Evolutionary conservation across 129 eudicot species (phyloP), one percentile per base, ranked within the genome.

Genomic region (Lonicera japonica): DNA sequence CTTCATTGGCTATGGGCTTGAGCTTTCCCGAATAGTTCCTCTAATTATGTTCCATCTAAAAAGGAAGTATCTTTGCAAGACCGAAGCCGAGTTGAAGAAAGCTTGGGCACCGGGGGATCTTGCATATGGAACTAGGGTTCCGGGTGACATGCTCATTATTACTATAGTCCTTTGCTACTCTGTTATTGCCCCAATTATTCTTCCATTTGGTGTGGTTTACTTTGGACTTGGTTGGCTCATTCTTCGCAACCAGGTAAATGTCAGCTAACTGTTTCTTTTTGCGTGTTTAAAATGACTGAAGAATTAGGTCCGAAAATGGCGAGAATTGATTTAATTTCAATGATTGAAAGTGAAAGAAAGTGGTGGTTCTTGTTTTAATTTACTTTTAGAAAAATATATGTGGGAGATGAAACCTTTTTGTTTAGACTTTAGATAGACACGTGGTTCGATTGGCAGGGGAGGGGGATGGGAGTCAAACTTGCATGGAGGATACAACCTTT

Each of bases 211-310:
- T 8, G 99, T 83, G 5, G 17, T 82, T 10, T 94, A 94, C 85
- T 94, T 94, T 25, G 99, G 87, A 52, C 63, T 94, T 46, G 99
- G 96, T 62, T 94, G 99, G 99, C 89, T 94, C 0, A 66, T 94
- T 64, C 86, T 80, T 15, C 78, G 96, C 12, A 94, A 94, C 76
- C 96, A 94, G 99, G 99, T 87, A 54, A 29, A 62, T 15, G 57
- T 5, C 36, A 11, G 8, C 38, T 61, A 3, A 50, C 55, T 50
- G 20, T 14, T 16, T 45, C 6, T 45, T 45, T 50, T 50, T 3
- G 21, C 18, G 9, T 8, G 6, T 14, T 50, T 50, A 50, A 17
- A 15, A 7, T 50, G 3, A 50, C 10, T 45, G 4, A 0, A 10
- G 16, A 10, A 10, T 45, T 45, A 45, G 2, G n/a, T 4, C 10